phyloP scores from a whole-genome alignment of 2,329 filamentous ascomycete genomes.

The Colletotrichum sublineola region DNA sequence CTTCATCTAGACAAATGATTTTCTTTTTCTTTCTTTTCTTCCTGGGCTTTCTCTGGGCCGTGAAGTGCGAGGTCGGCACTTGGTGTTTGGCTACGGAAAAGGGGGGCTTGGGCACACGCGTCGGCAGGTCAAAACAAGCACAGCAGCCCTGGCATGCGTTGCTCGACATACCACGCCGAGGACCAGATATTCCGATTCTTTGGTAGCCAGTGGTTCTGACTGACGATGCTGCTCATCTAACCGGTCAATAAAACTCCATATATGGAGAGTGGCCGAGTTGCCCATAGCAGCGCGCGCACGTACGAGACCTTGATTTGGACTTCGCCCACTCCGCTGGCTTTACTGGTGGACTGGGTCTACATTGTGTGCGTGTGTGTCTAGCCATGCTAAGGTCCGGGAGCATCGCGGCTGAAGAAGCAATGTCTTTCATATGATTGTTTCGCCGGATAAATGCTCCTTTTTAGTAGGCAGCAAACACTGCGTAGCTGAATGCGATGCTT shows the following conservation, averaged over 20 bases:
- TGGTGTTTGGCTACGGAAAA: neutral
- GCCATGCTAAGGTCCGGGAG: too few relatives aligned
- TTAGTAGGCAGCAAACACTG: too few relatives aligned
- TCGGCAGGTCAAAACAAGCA: neutral
- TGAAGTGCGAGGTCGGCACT: neutral
- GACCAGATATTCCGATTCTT: neutral
- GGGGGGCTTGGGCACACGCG: neutral
- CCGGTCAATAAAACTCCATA: rapidly evolving
- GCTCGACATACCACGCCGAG: neutral
- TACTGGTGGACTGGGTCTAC: neutral
- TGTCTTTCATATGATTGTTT: too few relatives aligned
- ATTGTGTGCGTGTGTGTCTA: neutral
- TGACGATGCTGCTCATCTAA: rapidly evolving
- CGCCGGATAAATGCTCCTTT: neutral
- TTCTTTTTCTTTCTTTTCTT: too few relatives aligned
- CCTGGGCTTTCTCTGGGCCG: neutral
- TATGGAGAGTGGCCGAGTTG: neutral
- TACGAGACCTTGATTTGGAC: neutral
- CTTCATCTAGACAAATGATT: neutral
- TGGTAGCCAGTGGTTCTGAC: neutral
- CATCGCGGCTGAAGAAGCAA: neutral
- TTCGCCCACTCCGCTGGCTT: neutral
- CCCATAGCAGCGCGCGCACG: neutral
- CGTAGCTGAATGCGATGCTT: neutral
- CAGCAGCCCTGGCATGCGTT: neutral